These are phyloP conservation scores for Coccomyxa sp. DNA, from an alignment of 139 green algal species.

Conservation along the genomic window DNA sequence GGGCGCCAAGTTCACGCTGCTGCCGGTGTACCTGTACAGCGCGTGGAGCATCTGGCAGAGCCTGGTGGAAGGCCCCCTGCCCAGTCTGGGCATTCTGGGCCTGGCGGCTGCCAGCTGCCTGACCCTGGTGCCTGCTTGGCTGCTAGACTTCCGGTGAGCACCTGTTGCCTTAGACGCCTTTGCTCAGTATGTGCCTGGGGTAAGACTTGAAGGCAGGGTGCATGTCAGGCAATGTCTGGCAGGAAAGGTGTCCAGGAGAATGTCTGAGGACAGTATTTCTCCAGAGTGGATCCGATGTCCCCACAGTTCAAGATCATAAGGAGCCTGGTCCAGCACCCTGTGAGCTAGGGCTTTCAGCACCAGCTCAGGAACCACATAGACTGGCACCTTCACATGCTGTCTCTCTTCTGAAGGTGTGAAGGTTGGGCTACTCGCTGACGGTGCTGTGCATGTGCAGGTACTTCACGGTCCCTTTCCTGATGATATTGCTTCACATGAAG, in stretches of 20 bases:
- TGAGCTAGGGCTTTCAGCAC: background rate
- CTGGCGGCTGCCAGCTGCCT: constrained; percentile 28
- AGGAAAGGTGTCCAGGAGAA: background rate
- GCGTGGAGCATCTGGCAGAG: constrained; percentile 22
- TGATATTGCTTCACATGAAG: constrained; percentile 56
- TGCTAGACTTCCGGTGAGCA: constrained; percentile 81
- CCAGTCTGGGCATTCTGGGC: constrained; percentile 29
- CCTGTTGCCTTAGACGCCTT: background rate
- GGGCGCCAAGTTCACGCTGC: constrained; percentile 32
- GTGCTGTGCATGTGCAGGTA: constrained; percentile 63
- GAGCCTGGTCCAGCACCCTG: background rate
- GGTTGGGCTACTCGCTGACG: background rate
- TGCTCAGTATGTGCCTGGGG: background rate
- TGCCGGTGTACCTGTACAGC: constrained; percentile 44
- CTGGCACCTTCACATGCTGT: background rate
- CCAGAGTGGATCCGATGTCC: background rate
- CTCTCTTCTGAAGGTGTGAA: background rate
- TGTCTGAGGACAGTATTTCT: background rate
- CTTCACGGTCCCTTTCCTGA: constrained; percentile 64
- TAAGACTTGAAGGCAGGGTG: background rate
- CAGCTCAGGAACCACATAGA: background rate
- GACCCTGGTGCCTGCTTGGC: constrained; percentile 70
- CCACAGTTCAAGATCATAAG: background rate
- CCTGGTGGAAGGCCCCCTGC: constrained; percentile 15
- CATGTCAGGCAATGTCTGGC: background rate